phyloP scores from a whole-genome alignment of 2,329 filamentous ascomycete species.

The Volutella citrinella region DNA sequence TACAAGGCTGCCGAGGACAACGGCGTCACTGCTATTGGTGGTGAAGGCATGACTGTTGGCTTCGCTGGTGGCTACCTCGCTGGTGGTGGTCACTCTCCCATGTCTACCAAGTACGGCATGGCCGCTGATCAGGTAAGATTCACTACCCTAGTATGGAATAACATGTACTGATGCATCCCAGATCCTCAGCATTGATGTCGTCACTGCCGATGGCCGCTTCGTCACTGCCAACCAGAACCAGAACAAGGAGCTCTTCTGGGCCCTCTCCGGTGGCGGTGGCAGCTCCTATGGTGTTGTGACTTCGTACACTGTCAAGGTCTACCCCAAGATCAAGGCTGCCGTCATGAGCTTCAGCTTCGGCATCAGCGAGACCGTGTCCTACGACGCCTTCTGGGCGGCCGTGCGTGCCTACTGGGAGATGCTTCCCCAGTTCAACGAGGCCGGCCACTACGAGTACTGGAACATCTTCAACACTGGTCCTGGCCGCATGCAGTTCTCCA shows the following conservation, averaged over 20 bases:
- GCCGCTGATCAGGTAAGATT: constrained; percentile 18
- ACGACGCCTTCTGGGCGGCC: constrained; percentile 18
- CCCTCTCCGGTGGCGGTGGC: constrained; percentile 39
- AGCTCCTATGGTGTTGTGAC: constrained; percentile 31
- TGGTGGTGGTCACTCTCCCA: constrained; percentile 19
- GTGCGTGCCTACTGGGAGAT: constrained; percentile 13
- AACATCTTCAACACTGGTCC: constrained; percentile 12
- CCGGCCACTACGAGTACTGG: constrained; percentile 22
- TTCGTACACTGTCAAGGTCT: constrained; percentile 36
- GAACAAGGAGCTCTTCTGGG: constrained; percentile 32
- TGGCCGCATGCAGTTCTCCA: constrained; percentile 12
- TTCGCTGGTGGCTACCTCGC: constrained; percentile 19
- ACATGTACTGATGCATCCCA: background rate
- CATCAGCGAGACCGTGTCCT: constrained; percentile 11
- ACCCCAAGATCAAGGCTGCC: constrained; percentile 27
- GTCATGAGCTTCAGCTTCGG: constrained; percentile 20
- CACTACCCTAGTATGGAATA: too few relatives aligned
- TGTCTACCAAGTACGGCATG: constrained; percentile 17
- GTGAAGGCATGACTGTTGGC: constrained; percentile 40
- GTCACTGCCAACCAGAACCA: constrained; percentile 11
- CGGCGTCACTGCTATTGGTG: constrained; percentile 49
- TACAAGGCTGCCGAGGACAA: constrained; percentile 48
- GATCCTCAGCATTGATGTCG: constrained; percentile 17
- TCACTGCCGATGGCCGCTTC: constrained; percentile 17
- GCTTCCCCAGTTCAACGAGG: constrained; percentile 16